Base-by-base conservation (phyloP, 1,284 basidiomycete species). In the Apiotrichum siamense region DNA sequence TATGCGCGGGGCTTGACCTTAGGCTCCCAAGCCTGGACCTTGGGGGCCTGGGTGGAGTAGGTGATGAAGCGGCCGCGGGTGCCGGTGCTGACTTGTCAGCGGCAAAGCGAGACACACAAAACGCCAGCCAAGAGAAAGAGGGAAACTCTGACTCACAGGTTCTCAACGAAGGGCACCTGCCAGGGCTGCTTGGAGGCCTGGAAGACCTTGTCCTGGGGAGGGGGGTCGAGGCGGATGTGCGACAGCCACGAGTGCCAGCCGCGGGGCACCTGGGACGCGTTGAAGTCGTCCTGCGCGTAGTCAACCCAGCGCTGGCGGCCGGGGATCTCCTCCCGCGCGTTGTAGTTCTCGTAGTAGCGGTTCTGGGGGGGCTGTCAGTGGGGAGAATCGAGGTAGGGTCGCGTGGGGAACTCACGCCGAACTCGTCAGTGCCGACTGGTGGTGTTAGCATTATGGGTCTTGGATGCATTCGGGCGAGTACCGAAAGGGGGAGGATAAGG, bases 271-370 rank as follows among this genome's bases (percentile, higher is more conserved):
- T 97, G 92, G 0, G 88, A 82, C 11, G 87, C 88, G 67, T 94
- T 87, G 74, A 80, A 85, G 62, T 92, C 83, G 69, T 93, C 86
- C 77, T 92, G 88, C 31, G 84, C 80, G 65, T 82, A 90, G 76
- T 94, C 92, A 40, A 96, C 84, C 92, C 91, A 94, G 72, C 91
- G 81, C 70, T 92, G 88, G 65, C 91, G 87, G 65, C 88, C 89
- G 56, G 90, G 89, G 38, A 90, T 70, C 70, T 93, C 90, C 62
- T 93, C 87, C 62, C 84, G 81, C 26, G 81, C 78, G 67, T 91
- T 85, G 69, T 82, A 72, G 75, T 97, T 93, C 79, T 97, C 88
- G 67, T 81, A 96, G 75, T 93, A 97, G 53, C 81, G 79, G n/a
- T n/a, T n/a, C n/a, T n/a, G n/a, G n/a, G n/a, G n/a, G n/a, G n/a